Evolutionary conservation across 2,329 filamentous ascomycete species (phyloP).

Genomic region (Pseudonectria foliicola): DNA sequence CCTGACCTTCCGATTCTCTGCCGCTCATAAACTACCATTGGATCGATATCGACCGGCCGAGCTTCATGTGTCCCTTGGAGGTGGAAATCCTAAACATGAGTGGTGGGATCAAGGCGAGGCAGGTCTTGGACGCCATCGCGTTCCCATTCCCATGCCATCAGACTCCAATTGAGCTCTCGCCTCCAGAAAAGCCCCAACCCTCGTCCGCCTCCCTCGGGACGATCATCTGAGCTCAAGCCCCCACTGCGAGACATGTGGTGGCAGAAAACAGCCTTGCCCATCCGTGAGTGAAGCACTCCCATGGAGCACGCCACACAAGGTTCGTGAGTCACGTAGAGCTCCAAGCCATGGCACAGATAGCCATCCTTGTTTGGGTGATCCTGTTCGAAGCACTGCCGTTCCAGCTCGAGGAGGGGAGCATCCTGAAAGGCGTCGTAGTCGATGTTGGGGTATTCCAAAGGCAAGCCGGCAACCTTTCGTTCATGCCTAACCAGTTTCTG

Average conservation of each 20-base stretch:
- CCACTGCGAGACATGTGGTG: conserved; percentile 74
- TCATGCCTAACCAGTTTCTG: conserved; percentile 55
- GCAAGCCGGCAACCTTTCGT: conserved; percentile 31
- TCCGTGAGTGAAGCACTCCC: conserved; percentile 90
- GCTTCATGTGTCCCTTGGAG: conserved; percentile 31
- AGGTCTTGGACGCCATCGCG: conserved; percentile 33
- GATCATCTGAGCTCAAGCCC: conserved; percentile 72
- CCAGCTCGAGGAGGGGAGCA: conserved; percentile 59
- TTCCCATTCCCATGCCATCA: conserved; percentile 73
- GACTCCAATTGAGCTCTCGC: conserved; percentile 78
- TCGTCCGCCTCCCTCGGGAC: conserved; percentile 47
- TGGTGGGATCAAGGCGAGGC: conserved; percentile 38
- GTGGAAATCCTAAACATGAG: conserved; percentile 44
- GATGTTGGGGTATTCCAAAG: conserved; percentile 33
- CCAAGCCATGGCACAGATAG: conserved; percentile 88
- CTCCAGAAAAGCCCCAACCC: conserved; percentile 65
- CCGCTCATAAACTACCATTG: not conserved
- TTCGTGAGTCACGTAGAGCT: conserved; percentile 92
- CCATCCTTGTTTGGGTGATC: conserved; percentile 66
- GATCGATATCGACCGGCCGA: conserved; percentile 17
- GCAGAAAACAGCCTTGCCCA: conserved; percentile 77
- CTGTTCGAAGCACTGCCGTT: conserved; percentile 53
- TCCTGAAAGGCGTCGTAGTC: conserved; percentile 61
- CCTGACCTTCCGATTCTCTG: not conserved
- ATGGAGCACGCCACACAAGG: conserved; percentile 96